These are phyloP conservation scores for Aspergillus sclerotioniger DNA, from an alignment of 495 filamentous ascomycete genomes.

Conservation along the genomic window DNA sequence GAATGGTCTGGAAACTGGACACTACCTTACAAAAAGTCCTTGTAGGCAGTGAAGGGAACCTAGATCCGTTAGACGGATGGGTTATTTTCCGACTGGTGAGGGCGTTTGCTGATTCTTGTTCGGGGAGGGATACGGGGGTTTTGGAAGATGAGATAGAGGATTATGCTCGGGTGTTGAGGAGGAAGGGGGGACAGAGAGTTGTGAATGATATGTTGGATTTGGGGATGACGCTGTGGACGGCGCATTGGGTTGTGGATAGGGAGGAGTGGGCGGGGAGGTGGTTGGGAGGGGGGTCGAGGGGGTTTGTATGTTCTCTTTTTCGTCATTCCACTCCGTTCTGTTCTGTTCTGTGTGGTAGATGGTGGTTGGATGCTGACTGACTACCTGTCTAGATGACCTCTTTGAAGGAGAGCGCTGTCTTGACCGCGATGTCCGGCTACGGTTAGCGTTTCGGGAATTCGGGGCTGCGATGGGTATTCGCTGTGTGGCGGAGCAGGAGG, in stretches of 20 bases:
- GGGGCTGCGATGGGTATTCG: constrained; percentile 56
- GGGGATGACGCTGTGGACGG: constrained; percentile 66
- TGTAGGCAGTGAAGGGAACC: constrained; percentile 56
- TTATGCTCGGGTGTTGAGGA: constrained; percentile 55
- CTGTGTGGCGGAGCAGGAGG: constrained; percentile 43
- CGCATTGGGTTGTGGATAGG: constrained; percentile 54
- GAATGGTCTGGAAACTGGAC: constrained; percentile 66
- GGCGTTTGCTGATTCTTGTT: constrained; percentile 27
- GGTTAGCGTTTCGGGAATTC: constrained; percentile 65
- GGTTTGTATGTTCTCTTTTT: constrained; percentile 30
- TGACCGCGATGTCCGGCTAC: constrained; percentile 35
- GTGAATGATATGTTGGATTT: constrained; percentile 58
- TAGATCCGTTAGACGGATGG: constrained; percentile 62
- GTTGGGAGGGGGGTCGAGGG: constrained; percentile 43
- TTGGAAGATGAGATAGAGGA: constrained; percentile 55
- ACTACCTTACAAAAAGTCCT: constrained; percentile 50
- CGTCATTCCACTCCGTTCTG: not conserved
- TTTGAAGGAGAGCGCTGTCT: constrained; percentile 43
- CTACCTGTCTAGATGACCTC: constrained; percentile 34
- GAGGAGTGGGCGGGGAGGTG: constrained; percentile 53
- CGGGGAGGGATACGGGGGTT: constrained; percentile 48
- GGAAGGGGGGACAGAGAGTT: constrained; percentile 47
- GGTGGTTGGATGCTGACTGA: not conserved
- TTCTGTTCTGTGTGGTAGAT: not conserved
- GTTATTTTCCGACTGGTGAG: constrained; percentile 57